phyloP scores from a whole-genome alignment of 2,329 filamentous ascomycete genomes.

The Metarhizium anisopliae region DNA sequence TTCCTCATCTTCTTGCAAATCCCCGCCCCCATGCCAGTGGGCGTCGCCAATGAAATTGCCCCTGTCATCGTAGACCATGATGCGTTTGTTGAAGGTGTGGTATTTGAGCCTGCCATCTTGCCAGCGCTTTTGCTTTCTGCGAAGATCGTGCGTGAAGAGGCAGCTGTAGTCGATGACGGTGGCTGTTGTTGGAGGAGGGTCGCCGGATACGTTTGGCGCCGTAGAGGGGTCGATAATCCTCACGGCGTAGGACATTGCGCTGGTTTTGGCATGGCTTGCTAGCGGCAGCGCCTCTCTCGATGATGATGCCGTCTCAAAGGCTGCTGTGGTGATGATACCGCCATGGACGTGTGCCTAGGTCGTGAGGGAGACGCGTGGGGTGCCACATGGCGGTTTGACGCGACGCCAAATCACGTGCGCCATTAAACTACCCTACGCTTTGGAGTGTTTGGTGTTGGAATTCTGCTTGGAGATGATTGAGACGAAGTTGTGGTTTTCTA shows the following conservation, averaged over 20 bases:
- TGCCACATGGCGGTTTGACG: background rate
- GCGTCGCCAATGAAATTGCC: constrained; percentile 77
- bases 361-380: background rate
- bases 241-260: constrained; percentile 14
- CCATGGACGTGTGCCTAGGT: background rate
- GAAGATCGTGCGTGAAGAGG: constrained; percentile 78
- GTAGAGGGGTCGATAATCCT: constrained; percentile 1
- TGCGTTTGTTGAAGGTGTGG: constrained; percentile 81
- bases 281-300: background rate
- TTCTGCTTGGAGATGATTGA: too few relatives aligned
- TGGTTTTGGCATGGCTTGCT: background rate
- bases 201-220: background rate
- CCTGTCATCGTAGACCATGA: constrained; percentile 82
- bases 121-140: constrained; percentile 85
- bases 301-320: background rate
- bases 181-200: constrained; percentile 39
- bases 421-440: background rate
- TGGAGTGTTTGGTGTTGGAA: background rate
- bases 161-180: constrained; percentile 75
- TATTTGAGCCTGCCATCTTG: constrained; percentile 84
- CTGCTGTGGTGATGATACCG: background rate
- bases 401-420: background rate
- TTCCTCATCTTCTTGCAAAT: constrained; percentile 75
- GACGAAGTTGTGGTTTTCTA: too few relatives aligned
- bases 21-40: constrained; percentile 63